phyloP scores from a whole-genome alignment of 108 stramenopile species.

The Schizochytrium sp. region DNA sequence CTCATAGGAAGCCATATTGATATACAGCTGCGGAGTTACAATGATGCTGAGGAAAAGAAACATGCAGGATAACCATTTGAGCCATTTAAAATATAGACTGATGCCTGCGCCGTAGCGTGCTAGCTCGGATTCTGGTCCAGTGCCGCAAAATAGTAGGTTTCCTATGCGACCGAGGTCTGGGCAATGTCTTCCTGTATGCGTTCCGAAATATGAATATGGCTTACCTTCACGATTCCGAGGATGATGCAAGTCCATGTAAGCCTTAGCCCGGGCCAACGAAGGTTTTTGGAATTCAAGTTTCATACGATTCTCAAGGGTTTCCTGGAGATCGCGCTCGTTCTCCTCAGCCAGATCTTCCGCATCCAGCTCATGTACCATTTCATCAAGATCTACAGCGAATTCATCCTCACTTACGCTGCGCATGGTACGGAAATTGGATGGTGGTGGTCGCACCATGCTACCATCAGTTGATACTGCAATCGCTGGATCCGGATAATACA shows the following conservation, averaged over 20 bases:
- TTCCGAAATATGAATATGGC: conserved; percentile 18
- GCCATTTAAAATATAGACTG: conserved; percentile 50
- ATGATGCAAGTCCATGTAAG: neutral
- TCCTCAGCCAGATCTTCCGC: conserved; percentile 20
- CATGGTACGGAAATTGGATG: conserved; percentile 41
- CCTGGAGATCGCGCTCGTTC: conserved; percentile 2
- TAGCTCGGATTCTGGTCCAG: conserved; percentile 4
- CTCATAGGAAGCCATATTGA: neutral
- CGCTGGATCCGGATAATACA: conserved; percentile 17
- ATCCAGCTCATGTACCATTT: conserved; percentile 11
- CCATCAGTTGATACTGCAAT: neutral
- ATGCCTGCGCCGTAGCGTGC: conserved; percentile 44
- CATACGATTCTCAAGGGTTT: conserved; percentile 7
- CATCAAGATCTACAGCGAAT: neutral
- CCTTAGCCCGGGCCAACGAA: conserved; percentile 44
- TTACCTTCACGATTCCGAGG: conserved; percentile 30
- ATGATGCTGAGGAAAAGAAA: conserved; percentile 6
- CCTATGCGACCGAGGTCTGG: conserved; percentile 18
- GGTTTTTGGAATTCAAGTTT: conserved; percentile 37
- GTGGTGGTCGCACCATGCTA: neutral
- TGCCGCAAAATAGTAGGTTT: conserved; percentile 27
- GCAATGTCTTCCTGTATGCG: conserved; percentile 36
- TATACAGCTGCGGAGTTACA: neutral
- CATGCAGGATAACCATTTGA: conserved; percentile 60
- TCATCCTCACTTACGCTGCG: conserved; percentile 27